A percentile compares a stretch with the other conserved stretches of the same genome.
Evolutionary conservation across 2,329 filamentous ascomycete species (phyloP).

Genomic region (Monosporascus sp.): DNA sequence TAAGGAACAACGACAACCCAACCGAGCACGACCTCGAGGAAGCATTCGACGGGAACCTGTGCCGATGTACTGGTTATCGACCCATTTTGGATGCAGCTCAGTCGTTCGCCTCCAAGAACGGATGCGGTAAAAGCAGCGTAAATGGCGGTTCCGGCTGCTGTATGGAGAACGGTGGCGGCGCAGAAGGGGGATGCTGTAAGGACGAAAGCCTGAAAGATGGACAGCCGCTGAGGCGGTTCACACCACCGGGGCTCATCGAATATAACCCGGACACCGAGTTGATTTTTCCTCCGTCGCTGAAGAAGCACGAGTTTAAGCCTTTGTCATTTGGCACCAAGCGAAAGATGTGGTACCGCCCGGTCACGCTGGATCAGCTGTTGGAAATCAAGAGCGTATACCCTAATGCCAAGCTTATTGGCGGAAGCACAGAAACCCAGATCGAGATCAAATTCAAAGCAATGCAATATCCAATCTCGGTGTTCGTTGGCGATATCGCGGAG

Average conservation of each 20-base stretch:
- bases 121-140: slow-evolving; percentile 43
- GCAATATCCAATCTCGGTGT: slow-evolving; percentile 85
- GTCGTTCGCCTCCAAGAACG: slow-evolving; percentile 63
- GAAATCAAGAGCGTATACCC: slow-evolving; percentile 87
- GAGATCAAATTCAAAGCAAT: slow-evolving; percentile 97
- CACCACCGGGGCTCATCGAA: slow-evolving; percentile 85
- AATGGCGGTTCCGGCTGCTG: slow-evolving; percentile 60
- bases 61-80: slow-evolving; percentile 90
- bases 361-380: slow-evolving; percentile 78
- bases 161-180: slow-evolving; percentile 56
- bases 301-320: slow-evolving; percentile 75
- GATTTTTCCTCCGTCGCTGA: slow-evolving; percentile 84
- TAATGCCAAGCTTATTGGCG: slow-evolving; percentile 87
- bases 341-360: slow-evolving; percentile 89
- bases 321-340: slow-evolving; percentile 89
- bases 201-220: slow-evolving; percentile 44
- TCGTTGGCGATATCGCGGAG: slow-evolving; percentile 88
- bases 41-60: slow-evolving; percentile 94
- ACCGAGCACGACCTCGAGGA: slow-evolving; percentile 84
- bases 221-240: slow-evolving; percentile 63
- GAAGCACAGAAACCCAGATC: slow-evolving; percentile 95
- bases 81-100: slow-evolving; percentile 93
- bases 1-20: slow-evolving; percentile 77
- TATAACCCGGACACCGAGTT: slow-evolving; percentile 92
- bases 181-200: slow-evolving; percentile 65